These are phyloP conservation scores for Paecilomyces fulvus DNA, from an alignment of 2,329 filamentous ascomycete species.

Conservation along the genomic window DNA sequence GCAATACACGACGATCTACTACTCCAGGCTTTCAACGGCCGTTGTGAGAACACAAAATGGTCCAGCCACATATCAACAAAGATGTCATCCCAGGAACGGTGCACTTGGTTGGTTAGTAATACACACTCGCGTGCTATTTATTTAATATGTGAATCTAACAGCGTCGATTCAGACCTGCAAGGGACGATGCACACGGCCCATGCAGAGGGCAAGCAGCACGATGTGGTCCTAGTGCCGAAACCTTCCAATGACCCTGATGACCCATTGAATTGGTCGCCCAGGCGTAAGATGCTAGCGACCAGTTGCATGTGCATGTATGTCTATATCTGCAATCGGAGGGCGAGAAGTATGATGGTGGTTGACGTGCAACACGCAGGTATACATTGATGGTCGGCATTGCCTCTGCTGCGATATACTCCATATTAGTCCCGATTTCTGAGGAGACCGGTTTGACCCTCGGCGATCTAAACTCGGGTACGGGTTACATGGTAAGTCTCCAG, in stretches of 20 bases:
- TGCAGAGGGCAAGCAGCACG: conserved; percentile 6
- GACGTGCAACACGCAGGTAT: background rate
- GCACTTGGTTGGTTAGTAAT: conserved; percentile 24
- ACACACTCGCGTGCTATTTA: conserved; percentile 16
- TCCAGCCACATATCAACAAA: background rate
- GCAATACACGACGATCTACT: background rate
- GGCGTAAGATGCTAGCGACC: conserved; percentile 23
- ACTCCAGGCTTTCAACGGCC: background rate
- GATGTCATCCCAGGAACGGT: conserved; percentile 25
- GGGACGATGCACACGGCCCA: background rate
- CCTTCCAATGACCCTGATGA: conserved; percentile 34
- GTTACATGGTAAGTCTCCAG: conserved; percentile 31
- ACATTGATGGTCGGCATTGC: conserved; percentile 24
- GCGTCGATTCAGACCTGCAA: background rate
- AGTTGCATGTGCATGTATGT: conserved; percentile 23
- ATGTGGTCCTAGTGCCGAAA: conserved; percentile 25
- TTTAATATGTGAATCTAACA: conserved; percentile 1
- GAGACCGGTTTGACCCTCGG: conserved; percentile 35
- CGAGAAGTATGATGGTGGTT: background rate
- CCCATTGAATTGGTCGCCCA: conserved; percentile 29
- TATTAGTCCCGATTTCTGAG: conserved; percentile 31
- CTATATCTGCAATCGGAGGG: background rate
- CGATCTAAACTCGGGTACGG: conserved; percentile 40
- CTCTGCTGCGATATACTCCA: conserved; percentile 23
- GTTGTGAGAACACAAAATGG: background rate